These are phyloP conservation scores for Danielia oregonensis DNA, from an alignment of 805 yeast genomes.

Conservation along the genomic window DNA sequence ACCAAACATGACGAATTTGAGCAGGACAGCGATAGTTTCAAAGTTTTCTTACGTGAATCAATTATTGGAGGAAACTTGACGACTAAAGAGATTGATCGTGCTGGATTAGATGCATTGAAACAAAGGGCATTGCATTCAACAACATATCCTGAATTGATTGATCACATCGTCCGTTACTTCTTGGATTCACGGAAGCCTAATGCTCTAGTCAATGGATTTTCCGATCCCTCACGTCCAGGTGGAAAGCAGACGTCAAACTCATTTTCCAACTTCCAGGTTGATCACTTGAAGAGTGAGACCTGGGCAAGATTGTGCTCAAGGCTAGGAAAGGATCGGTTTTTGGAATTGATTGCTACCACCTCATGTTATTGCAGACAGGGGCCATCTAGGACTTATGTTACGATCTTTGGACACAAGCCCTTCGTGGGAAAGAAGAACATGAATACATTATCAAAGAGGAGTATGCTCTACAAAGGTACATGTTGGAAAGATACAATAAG, in stretches of 20 bases:
- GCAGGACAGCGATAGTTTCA: neutral
- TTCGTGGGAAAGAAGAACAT: neutral
- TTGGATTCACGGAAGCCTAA: conserved; percentile 28
- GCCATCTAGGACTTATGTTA: conserved; percentile 14
- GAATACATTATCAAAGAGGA: neutral
- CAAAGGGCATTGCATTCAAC: no score
- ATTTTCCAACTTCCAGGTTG: conserved; percentile 26
- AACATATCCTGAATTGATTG: conserved; percentile 34
- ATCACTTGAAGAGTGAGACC: conserved; percentile 35
- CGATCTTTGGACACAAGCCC: neutral
- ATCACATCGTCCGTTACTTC: conserved; percentile 34
- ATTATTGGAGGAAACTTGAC: no score
- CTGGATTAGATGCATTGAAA: no score
- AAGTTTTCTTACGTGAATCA: no score
- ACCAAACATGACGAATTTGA: neutral
- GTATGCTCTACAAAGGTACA: neutral
- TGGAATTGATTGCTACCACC: conserved; percentile 34
- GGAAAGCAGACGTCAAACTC: neutral
- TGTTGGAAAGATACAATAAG: neutral
- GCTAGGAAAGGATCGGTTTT: conserved; percentile 40
- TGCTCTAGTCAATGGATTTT: conserved; percentile 42
- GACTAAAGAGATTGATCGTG: no score
- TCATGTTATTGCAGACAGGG: conserved; percentile 11
- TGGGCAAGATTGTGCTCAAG: conserved; percentile 42
- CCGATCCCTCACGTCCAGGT: conserved; percentile 24